A percentile compares a stretch with the other conserved stretches of the same genome.
Conservation (phyloP, 768 basidiomycete genomes). For the Kwoniella newhampshirensis region DNA sequence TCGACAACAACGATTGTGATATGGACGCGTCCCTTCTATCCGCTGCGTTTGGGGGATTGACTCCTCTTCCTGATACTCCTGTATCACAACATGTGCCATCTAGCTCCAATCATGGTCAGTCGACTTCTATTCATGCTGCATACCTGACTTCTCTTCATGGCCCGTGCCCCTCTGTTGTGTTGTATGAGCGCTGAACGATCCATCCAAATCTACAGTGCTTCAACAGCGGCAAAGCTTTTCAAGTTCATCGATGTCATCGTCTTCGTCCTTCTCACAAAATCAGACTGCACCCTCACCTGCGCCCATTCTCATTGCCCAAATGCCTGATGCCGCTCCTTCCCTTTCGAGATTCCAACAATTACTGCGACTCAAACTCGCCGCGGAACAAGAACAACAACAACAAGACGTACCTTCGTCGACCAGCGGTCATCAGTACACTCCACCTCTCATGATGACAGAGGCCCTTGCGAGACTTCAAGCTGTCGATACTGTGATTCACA, state of each 20-base stretch:
- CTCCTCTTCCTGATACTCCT: no score
- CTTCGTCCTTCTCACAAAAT: not conserved
- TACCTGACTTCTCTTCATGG: no score
- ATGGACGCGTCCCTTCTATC: not conserved
- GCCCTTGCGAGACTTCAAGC: slow-evolving; percentile 6
- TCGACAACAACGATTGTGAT: no score
- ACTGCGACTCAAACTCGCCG: slow-evolving; percentile 25
- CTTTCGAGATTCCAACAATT: slow-evolving; percentile 27
- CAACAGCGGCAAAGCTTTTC: not conserved
- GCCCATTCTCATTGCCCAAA: not conserved
- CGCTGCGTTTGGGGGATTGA: not conserved
- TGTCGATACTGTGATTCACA: slow-evolving; percentile 17
- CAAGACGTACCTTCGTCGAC: not conserved
- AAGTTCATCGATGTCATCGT: not conserved
- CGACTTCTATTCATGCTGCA: no score
- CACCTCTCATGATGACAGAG: not conserved
- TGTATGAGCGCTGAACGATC: not conserved
- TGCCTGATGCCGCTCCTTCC: not conserved
- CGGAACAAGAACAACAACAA: slow-evolving; percentile 6
- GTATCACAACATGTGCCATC: no score
- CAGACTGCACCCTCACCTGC: not conserved
- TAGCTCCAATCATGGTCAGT: not conserved
- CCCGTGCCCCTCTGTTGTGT: no score
- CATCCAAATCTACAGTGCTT: not conserved
- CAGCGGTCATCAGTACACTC: not conserved